phyloP scores from a whole-genome alignment of 306 rosid species.

The Corylus heterophylla region DNA sequence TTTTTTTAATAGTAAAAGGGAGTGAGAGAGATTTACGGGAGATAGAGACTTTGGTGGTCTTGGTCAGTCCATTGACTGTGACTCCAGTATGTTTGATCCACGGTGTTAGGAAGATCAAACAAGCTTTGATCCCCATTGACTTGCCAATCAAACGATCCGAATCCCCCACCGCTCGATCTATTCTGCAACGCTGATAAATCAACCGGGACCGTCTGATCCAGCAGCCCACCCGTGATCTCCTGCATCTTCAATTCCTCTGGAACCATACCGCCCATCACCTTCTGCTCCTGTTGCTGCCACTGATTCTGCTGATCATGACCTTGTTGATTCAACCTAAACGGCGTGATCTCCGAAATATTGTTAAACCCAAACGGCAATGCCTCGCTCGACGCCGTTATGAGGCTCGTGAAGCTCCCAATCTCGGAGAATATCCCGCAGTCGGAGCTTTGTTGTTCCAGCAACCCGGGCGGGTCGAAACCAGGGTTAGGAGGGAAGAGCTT shows the following conservation, averaged over 20 bases:
- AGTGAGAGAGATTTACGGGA: constrained; percentile 62
- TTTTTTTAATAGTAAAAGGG: constrained; percentile 18
- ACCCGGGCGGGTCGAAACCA: constrained; percentile 22
- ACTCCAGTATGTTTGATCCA: constrained; percentile 89
- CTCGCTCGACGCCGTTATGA: constrained; percentile 57
- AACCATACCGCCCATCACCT: constrained; percentile 16
- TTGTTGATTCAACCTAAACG: constrained; percentile 44
- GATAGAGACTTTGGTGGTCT: constrained; percentile 64
- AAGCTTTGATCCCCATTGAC: constrained; percentile 61
- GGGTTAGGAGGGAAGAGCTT: constrained; percentile 37
- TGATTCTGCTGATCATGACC: constrained; percentile 7
- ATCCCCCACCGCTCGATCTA: constrained; percentile 46
- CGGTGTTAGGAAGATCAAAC: constrained; percentile 82
- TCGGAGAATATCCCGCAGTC: constrained; percentile 73
- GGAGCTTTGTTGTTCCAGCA: constrained; percentile 42
- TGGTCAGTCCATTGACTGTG: constrained; percentile 87
- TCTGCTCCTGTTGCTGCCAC: constrained; percentile 36
- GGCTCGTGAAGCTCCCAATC: constrained; percentile 66
- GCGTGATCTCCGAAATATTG: constrained; percentile 44
- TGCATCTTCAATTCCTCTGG: constrained; percentile 48
- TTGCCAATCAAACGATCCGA: constrained; percentile 90
- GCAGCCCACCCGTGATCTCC: constrained; percentile 41
- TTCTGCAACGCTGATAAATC: constrained; percentile 54
- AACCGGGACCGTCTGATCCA: constrained; percentile 52
- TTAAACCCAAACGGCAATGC: constrained; percentile 55